phyloP scores from a whole-genome alignment of 345 rosid species.

The Turnera subulata region DNA sequence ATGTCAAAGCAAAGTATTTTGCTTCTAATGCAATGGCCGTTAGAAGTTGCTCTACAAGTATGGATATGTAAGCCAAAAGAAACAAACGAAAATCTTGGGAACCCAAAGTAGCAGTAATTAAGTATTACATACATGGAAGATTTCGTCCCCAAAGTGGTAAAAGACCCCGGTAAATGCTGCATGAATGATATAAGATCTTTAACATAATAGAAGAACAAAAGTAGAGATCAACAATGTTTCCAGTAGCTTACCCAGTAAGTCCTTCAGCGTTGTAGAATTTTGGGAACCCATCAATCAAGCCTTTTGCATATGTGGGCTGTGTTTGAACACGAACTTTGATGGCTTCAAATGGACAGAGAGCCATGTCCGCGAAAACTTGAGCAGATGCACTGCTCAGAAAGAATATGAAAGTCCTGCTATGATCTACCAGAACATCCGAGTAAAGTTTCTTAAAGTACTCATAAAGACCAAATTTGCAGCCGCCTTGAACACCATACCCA shows the following conservation, averaged over 20 bases:
- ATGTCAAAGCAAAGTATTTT: too few species aligned
- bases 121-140: constrained; percentile 40
- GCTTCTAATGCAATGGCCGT: too few species aligned
- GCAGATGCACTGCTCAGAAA: constrained; percentile 68
- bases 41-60: too few species aligned
- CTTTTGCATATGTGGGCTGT: constrained; percentile 54
- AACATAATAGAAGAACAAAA: constrained; percentile 2
- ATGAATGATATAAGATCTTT: constrained; percentile 1
- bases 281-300: constrained; percentile 56
- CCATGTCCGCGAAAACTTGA: constrained; percentile 60
- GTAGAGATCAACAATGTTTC: constrained; percentile 5
- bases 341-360: constrained; percentile 70
- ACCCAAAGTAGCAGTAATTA: too few species aligned
- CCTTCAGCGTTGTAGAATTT: constrained; percentile 54
- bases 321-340: constrained; percentile 63
- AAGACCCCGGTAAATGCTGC: constrained; percentile 38
- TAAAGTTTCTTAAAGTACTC: constrained; percentile 65
- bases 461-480: constrained; percentile 63
- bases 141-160: constrained; percentile 43
- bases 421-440: constrained; percentile 27
- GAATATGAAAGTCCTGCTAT: constrained; percentile 37
- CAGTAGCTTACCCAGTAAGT: constrained; percentile 39
- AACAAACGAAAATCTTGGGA: too few species aligned
- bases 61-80: too few species aligned
- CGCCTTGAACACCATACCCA: constrained; percentile 68